Evolutionary conservation across 805 yeast genomes (phyloP), one percentile per base, ranked within the genome.

Genomic region (Cyberlindnera samutprakarnensis): DNA sequence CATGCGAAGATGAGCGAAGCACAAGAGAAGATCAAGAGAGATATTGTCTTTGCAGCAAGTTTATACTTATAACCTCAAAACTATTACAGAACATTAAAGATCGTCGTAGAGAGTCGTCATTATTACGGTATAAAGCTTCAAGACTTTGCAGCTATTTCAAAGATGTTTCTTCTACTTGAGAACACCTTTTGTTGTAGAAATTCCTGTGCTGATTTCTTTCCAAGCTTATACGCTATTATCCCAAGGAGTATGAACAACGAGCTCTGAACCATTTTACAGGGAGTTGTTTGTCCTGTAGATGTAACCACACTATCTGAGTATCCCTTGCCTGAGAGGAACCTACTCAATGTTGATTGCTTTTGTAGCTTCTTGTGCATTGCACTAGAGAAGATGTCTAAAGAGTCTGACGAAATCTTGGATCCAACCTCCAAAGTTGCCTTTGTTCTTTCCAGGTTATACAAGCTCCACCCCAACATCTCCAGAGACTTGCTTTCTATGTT

Each of bases 21-120:
- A 0, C 97, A 90, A 59, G 97, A 92, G 53, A 74, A 76, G 56
- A 92, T 92, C 53, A 90, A 90, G 60, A 75, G 99, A 48, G 98
- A 92, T 55, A 92, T 92, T 46, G 97, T 92, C 0, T 92, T 92
- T 59, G 92, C 97, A 54, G 96, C 97, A 4, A 83, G 95, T 36
- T 70, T 92, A 38, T 92, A 92, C 53, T 62, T 90, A 43, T 88
- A 34, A 42, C 17, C 10, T n/a, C n/a, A n/a, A n/a, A n/a, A n/a
- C n/a, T n/a, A n/a, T n/a, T n/a, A n/a, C n/a, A n/a, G n/a, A n/a
- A n/a, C n/a, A n/a, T n/a, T n/a, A n/a, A n/a, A n/a, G n/a, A n/a
- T n/a, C n/a, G n/a, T n/a, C n/a, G n/a, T n/a, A n/a, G 15, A 7
- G 9, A 36, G 28, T 28, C 31, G 17, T 13, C 17, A 24, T 20